Conservation (phyloP, 2,329 filamentous ascomycete genomes). For the Sordariomycetes sp. region DNA sequence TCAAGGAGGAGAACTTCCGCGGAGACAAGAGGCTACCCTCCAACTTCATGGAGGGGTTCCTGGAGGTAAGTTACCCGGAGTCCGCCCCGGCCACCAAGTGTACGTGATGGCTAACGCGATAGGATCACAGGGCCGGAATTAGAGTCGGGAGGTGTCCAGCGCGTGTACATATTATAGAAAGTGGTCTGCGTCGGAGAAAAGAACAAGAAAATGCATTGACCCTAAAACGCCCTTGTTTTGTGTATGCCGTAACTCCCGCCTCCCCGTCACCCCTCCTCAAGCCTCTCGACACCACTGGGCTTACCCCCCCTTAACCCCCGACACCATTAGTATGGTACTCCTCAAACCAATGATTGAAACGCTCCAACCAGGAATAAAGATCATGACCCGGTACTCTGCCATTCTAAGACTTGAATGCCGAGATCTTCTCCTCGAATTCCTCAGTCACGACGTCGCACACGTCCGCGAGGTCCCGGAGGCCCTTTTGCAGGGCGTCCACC, state of each 20-base stretch:
- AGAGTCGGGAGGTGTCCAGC: conserved; percentile 13
- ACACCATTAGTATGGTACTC: neutral
- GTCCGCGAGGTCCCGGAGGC: conserved; percentile 75
- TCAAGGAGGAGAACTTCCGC: conserved; percentile 70
- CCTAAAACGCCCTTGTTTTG: conserved; percentile 1
- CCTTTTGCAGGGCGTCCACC: conserved; percentile 79
- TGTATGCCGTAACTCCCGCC: neutral
- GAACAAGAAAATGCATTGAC: neutral
- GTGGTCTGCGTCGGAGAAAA: neutral
- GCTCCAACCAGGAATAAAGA: neutral
- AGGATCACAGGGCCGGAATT: conserved; percentile 39
- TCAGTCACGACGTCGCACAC: conserved; percentile 90
- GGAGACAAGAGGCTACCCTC: conserved; percentile 66
- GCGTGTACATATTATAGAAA: conserved; percentile 5
- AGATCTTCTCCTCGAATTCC: conserved; percentile 57
- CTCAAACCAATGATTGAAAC: neutral
- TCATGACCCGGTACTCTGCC: neutral
- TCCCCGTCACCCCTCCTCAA: neutral
- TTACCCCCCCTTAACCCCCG: neutral
- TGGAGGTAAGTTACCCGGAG: conserved; percentile 55
- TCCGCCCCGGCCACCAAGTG: neutral
- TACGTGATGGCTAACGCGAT: neutral
- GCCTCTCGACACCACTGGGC: neutral
- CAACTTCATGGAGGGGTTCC: conserved; percentile 87
- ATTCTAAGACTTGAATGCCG: conserved; percentile 2